Base-by-base conservation (phyloP, 169 alveolate genomes). In the Plasmodium vivax region DNA sequence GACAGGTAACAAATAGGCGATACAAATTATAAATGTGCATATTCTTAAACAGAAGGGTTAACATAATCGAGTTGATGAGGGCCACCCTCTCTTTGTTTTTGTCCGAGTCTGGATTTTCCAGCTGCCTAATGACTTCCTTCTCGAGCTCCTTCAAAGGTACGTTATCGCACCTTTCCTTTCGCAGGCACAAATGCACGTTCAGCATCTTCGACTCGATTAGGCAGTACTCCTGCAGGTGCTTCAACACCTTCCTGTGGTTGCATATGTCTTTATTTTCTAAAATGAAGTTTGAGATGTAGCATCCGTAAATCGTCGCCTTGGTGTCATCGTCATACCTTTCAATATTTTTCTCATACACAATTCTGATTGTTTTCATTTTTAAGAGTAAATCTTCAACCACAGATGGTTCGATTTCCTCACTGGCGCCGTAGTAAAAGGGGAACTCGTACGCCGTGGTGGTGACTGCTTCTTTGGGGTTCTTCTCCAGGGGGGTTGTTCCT, bases 1-100 rank as follows among this genome's bases (percentile, higher is more conserved):
- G 75, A 1, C 96, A 93, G 3, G 91, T 91, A 12, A 96, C 90
- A 58, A 96, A 93, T 23, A 94, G 90, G 51, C 95, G 95, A 88
- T 96, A 96, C n/a, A 96, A 93, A 71, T 84, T 93, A 87, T 82
- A 79, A 36, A 96, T 92, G 51, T 95, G 93, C 77, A 88, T 92
- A 75, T 94, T 80, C 82, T 95, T 96, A 45, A 96, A 87, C 10
- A 96, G 47, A 0, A 91, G 54, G n/a, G 56, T 74, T 93, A 95
- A 62, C 23, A 95, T 84, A 68, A 93, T 36, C 6, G 97, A 87
- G 75, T 94, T 96, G 36, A 85, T 82, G 32, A 93, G 68, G 3
- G 91, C 16, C 4, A 79, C 32, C 68, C 30, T 43, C 2, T 75
- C 92, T 92, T 92, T 92, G 45, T 72, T 73, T n/a, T 92, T 92